Evolutionary conservation across 768 basidiomycete genomes (phyloP).

Genomic region (Melanogaster broomeanus): DNA sequence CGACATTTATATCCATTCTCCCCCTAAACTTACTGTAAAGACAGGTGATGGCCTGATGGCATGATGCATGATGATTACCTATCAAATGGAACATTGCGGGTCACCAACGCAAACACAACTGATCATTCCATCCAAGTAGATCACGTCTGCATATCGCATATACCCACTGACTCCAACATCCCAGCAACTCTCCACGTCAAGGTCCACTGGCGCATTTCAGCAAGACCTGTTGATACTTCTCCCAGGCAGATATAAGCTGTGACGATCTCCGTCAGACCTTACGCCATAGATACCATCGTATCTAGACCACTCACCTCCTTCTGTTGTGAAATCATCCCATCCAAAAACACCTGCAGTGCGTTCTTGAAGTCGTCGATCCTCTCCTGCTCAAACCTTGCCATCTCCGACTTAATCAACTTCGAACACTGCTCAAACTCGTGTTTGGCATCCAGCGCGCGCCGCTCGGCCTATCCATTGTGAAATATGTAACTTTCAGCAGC

Average conservation of each 20-base stretch:
- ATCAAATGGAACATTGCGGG: no score
- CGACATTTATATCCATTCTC: no score
- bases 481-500: not conserved
- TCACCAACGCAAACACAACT: no score
- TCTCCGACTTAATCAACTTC: constrained; percentile 85
- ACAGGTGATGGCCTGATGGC: no score
- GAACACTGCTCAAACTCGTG: constrained; percentile 90
- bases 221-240: constrained; percentile 74
- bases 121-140: no score
- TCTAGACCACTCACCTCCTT: constrained; percentile 57
- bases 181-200: not conserved
- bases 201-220: constrained; percentile 46
- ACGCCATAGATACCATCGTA: not conserved
- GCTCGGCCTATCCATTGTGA: constrained; percentile 63
- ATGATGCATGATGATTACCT: no score
- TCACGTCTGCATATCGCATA: no score
- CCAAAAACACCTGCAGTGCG: constrained; percentile 78
- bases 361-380: constrained; percentile 92
- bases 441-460: constrained; percentile 78
- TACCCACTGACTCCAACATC: no score
- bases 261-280: not conserved
- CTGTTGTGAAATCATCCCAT: constrained; percentile 85
- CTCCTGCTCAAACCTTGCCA: constrained; percentile 90
- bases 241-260: constrained; percentile 79
- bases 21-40: no score